Evolutionary conservation across 2,329 filamentous ascomycete species (phyloP), one percentile per base, ranked within the genome.

Genomic region (Pseudogymnoascus sp.): DNA sequence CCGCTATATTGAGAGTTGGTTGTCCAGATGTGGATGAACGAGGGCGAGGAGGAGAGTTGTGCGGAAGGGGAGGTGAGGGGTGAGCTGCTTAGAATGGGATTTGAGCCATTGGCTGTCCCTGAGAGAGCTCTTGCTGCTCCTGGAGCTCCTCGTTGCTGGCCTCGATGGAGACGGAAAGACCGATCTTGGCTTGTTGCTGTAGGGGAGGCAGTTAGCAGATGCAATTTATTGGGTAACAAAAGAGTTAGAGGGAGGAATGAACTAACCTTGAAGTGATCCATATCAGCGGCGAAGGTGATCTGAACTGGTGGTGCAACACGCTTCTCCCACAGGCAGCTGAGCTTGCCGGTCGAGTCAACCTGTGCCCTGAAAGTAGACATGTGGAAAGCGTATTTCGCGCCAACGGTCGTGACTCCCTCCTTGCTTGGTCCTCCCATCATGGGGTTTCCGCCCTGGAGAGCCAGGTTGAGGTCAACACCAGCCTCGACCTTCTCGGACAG

Each of bases 371-470:
- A 96, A 61, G 91, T 95, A 63, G 91, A 95, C 79, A 92, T 90
- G 74, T 91, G 86, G 86, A 99, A 99, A 76, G 97, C 93, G 79
- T 99, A 99, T 80, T 99, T 99, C 75, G 92, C 91, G 72, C 93
- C 95, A 71, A 97, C 84, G 63, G 93, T 91, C 62, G 96, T 93
- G 66, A 91, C 84, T 63, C 95, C 95, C 77, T 99, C 93, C 77
- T 92, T 93, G 62, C 87, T 75, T 57, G 86, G 86, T 65, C 83
- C 86, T 72, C 91, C 91, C 86, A 95, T 92, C 77, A 90, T 79
- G 51, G 80, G 77, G 63, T 84, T 81, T 62, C 80, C 78, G 63
- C 84, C 81, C 29, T 84, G 81, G 34, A 86, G 81, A 68, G 93
- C 89, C 65, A 99, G 83, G 76, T 92, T 96, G 82, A 96, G 86